phyloP scores from a whole-genome alignment of 2,329 filamentous ascomycete species.

The Aspergillus intermedius region DNA sequence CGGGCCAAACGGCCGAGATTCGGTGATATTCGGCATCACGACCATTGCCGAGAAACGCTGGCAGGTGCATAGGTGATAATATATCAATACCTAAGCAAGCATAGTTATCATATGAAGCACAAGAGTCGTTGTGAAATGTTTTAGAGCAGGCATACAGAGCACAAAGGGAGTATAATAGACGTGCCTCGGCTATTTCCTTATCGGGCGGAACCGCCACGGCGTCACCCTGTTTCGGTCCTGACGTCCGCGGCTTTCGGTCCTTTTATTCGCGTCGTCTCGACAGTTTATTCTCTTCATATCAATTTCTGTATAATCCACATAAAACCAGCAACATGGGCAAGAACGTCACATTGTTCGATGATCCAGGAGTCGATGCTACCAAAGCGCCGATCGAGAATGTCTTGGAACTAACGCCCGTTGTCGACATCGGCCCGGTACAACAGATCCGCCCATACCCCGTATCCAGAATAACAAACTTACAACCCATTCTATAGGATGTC shows the following conservation, averaged over 20 bases:
- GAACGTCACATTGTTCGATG: conserved; percentile 60
- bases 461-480: background rate
- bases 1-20: too few relatives aligned
- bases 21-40: too few relatives aligned
- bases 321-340: conserved; percentile 19
- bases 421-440: conserved; percentile 53
- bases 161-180: background rate
- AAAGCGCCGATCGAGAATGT: conserved; percentile 83
- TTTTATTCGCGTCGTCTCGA: background rate
- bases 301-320: background rate
- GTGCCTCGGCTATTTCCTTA: conserved; percentile 13
- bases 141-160: too few relatives aligned
- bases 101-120: too few relatives aligned
- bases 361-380: conserved; percentile 63
- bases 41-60: too few relatives aligned
- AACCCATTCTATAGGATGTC: conserved; percentile 59
- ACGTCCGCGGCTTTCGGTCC: background rate
- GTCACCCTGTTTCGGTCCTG: background rate
- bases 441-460: background rate
- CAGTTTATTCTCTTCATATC: background rate
- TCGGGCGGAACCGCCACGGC: conserved; percentile 1
- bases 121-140: too few relatives aligned
- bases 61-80: too few relatives aligned
- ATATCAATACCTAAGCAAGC: too few relatives aligned
- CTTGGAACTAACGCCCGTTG: conserved; percentile 74